A percentile compares a stretch with the other conserved stretches of the same genome.
Conservation (phyloP, 1,284 basidiomycete genomes). For the Paramarasmius palmivorus region DNA sequence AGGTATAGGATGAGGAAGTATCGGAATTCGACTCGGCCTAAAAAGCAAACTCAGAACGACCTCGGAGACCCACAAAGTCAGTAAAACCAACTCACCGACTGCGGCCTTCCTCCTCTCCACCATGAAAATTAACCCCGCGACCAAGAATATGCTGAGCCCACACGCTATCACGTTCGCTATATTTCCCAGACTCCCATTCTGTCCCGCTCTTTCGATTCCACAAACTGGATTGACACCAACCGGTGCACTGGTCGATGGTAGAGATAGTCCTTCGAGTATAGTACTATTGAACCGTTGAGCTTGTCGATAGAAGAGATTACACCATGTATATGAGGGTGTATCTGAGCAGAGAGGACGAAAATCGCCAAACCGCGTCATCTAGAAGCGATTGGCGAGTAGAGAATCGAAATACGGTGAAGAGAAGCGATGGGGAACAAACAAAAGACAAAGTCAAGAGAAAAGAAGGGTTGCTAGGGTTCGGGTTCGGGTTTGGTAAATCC, state of each 20-base stretch:
- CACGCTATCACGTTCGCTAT: constrained; percentile 63
- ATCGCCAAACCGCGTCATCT: constrained; percentile 50
- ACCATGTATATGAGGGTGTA: constrained; percentile 68
- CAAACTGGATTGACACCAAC: constrained; percentile 60
- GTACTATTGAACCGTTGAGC: constrained; percentile 32
- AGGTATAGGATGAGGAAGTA: constrained; percentile 68
- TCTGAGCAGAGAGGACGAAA: constrained; percentile 58
- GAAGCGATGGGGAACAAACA: background rate
- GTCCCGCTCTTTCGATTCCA: constrained; percentile 47
- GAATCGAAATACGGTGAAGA: background rate
- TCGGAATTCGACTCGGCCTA: constrained; percentile 71
- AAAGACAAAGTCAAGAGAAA: background rate
- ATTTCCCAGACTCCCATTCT: constrained; percentile 53
- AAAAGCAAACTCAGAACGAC: background rate
- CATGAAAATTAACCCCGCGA: constrained; percentile 36
- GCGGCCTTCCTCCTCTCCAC: constrained; percentile 38
- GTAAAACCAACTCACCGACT: constrained; percentile 44
- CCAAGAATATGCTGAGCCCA: constrained; percentile 47
- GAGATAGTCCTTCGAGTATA: constrained; percentile 39
- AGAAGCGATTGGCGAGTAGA: background rate
- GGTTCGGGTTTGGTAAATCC: no score
- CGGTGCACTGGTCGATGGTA: constrained; percentile 45
- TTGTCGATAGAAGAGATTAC: constrained; percentile 72
- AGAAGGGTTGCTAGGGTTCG: no score
- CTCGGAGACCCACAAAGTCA: background rate